Conservation (phyloP, 2,329 filamentous ascomycete species). For the Botrytis squamosa region DNA sequence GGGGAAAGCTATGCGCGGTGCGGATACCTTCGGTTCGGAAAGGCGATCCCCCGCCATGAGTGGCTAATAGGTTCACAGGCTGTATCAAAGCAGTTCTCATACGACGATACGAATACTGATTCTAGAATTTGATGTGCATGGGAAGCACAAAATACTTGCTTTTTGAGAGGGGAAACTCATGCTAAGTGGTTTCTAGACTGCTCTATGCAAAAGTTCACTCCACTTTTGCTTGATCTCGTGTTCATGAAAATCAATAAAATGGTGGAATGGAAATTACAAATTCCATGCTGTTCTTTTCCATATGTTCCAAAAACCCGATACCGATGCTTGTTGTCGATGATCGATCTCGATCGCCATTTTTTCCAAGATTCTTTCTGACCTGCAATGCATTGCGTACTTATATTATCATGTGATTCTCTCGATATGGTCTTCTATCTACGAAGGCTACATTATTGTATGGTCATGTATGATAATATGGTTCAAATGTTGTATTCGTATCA, state of each 20-base stretch:
- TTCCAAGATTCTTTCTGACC: background rate
- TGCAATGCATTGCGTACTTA: background rate
- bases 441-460: too few relatives aligned
- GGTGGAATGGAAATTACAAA: background rate
- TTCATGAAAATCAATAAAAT: background rate
- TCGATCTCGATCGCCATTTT: background rate
- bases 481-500: too few relatives aligned
- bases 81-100: background rate
- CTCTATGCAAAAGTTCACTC: background rate
- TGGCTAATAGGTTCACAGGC: background rate
- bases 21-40: background rate
- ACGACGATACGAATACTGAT: background rate
- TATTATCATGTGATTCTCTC: background rate
- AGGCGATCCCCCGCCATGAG: conserved; percentile 6
- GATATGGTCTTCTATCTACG: too few relatives aligned
- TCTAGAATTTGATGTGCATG: background rate
- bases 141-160: background rate
- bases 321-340: background rate
- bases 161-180: background rate
- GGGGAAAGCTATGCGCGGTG: background rate
- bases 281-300: background rate
- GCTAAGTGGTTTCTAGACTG: background rate
- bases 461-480: too few relatives aligned
- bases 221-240: background rate
- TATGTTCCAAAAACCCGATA: background rate